Evolutionary conservation across 495 filamentous ascomycete species (phyloP).

Genomic region (Aspergillus biplanus): DNA sequence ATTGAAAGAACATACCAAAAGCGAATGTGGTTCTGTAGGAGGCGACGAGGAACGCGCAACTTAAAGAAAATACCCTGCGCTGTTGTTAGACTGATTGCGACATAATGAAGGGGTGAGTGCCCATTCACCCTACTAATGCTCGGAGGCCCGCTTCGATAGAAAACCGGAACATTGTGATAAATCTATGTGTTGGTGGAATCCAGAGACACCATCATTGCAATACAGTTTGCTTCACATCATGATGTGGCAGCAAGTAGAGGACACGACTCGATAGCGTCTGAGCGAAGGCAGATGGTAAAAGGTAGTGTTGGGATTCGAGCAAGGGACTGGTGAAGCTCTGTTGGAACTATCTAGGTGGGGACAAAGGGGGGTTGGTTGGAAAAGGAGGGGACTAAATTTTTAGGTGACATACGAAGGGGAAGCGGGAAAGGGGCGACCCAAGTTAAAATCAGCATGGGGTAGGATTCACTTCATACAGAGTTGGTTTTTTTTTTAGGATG

Average conservation of each 20-base stretch:
- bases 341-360: neutral
- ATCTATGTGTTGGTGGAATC: conserved; percentile 14
- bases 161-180: conserved; percentile 36
- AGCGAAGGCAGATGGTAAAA: neutral
- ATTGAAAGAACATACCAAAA: conserved; percentile 41
- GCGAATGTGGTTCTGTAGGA: conserved; percentile 45
- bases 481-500: neutral
- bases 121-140: conserved; percentile 44
- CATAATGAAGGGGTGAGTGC: neutral
- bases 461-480: neutral
- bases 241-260: conserved; percentile 1
- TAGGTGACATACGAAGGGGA: neutral
- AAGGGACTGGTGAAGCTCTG: neutral
- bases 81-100: conserved; percentile 6
- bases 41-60: conserved; percentile 38
- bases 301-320: neutral
- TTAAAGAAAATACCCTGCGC: conserved; percentile 40
- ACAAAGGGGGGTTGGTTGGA: neutral
- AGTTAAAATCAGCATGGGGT: neutral
- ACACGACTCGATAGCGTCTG: neutral
- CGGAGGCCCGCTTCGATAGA: conserved; percentile 41
- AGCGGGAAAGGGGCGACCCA: conserved; percentile 1
- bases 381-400: neutral
- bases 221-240: conserved; percentile 13
- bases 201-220: conserved; percentile 22